phyloP scores from a whole-genome alignment of 257 asterid genomes.

The Solanum lycopersicoides region DNA sequence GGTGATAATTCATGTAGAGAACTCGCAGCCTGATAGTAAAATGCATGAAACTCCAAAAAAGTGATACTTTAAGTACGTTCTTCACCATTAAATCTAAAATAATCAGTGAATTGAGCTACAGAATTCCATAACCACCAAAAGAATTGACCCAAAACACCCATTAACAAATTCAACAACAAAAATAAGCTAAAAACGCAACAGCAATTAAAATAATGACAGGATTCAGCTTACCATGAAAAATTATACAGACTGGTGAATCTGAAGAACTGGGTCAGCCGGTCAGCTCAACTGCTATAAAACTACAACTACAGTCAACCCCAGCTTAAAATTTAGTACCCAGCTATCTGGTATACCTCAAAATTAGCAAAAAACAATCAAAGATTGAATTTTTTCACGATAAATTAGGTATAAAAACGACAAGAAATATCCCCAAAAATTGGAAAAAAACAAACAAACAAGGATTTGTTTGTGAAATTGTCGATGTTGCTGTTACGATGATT shows the following conservation, averaged over 20 bases:
- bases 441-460: conserved; percentile 22
- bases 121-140: background rate
- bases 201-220: background rate
- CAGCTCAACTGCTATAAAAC: background rate
- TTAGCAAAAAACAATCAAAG: background rate
- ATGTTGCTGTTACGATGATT: conserved; percentile 31
- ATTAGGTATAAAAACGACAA: background rate
- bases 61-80: background rate
- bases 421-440: background rate
- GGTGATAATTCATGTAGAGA: background rate
- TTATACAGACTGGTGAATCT: background rate
- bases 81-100: background rate
- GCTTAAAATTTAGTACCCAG: background rate
- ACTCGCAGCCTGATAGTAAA: background rate
- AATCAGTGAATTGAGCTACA: background rate
- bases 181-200: background rate
- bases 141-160: background rate
- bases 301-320: background rate
- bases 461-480: conserved; percentile 34
- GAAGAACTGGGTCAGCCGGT: background rate
- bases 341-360: background rate
- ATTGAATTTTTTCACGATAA: background rate
- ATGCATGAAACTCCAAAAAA: background rate
- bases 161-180: background rate
- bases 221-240: background rate